A percentile compares a stretch with the other conserved stretches of the same genome.
These are phyloP conservation scores for Huntiella bhutanensis DNA, from an alignment of 2,329 filamentous ascomycete species.

Conservation along the genomic window DNA sequence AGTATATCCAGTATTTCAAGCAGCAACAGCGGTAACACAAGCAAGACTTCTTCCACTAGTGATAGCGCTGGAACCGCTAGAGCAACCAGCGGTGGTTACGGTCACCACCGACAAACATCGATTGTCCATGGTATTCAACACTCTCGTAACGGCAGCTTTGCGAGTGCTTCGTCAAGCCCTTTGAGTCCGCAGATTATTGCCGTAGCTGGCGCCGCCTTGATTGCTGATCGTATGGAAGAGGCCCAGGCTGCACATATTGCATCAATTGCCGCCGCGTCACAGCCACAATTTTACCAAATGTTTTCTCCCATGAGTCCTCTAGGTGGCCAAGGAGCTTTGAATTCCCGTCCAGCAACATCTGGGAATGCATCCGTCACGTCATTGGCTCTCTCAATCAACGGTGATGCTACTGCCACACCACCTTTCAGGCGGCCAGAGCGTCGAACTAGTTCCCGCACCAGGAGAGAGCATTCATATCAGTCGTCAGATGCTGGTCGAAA, in stretches of 20 bases:
- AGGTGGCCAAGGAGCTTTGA: constrained; percentile 11
- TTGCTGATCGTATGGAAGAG: constrained; percentile 33
- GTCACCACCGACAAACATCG: constrained; percentile 87
- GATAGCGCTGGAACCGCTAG: constrained; percentile 16
- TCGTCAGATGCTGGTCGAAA: constrained; percentile 58
- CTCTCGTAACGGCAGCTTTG: constrained; percentile 70
- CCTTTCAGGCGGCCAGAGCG: constrained; percentile 30
- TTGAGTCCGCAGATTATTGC: constrained; percentile 75
- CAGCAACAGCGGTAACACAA: neutral
- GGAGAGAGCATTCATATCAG: constrained; percentile 55
- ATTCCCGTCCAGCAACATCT: constrained; percentile 23
- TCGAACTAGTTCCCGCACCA: constrained; percentile 42
- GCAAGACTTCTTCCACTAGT: neutral
- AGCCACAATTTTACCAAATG: neutral
- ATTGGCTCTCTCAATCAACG: constrained; percentile 22
- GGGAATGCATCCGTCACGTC: constrained; percentile 23
- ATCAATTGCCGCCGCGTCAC: neutral
- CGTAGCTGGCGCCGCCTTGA: constrained; percentile 37
- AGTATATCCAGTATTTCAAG: constrained; percentile 1
- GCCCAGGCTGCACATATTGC: constrained; percentile 1
- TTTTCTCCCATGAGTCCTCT: too few relatives aligned
- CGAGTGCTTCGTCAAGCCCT: constrained; percentile 63
- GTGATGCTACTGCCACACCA: constrained; percentile 3
- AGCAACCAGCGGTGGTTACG: constrained; percentile 41
- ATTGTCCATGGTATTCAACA: constrained; percentile 96